Evolutionary conservation across 202 grass and related monocot genomes (phyloP).

Genomic region (Saccharum hybrid): DNA sequence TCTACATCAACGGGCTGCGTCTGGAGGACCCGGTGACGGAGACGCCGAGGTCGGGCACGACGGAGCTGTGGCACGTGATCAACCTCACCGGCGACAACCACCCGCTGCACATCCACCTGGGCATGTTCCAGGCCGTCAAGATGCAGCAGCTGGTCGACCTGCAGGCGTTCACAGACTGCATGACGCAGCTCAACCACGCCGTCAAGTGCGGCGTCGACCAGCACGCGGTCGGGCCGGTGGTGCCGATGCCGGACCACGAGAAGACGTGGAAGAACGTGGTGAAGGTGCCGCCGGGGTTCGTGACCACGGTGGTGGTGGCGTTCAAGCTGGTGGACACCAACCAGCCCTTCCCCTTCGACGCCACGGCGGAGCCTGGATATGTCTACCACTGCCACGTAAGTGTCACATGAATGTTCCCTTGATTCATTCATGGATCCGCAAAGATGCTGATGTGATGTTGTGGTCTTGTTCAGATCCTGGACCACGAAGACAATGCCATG

Average conservation of each 20-base stretch:
- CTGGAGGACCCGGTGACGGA: constrained; percentile 64
- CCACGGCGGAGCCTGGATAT: constrained; percentile 65
- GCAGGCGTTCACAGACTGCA: constrained; percentile 56
- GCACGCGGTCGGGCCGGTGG: constrained; percentile 29
- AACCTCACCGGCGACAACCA: constrained; percentile 82
- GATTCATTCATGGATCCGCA: background rate
- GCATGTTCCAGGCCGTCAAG: constrained; percentile 49
- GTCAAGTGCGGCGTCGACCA: constrained; percentile 42
- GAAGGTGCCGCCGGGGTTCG: constrained; percentile 55
- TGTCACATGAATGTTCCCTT: too few relatives aligned
- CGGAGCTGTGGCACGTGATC: constrained; percentile 72
- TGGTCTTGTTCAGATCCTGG: constrained; percentile 57
- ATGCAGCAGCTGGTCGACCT: constrained; percentile 49
- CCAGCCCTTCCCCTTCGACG: constrained; percentile 49
- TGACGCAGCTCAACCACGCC: constrained; percentile 60
- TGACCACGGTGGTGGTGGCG: constrained; percentile 57
- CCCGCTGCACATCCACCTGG: constrained; percentile 76
- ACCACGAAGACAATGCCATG: constrained; percentile 79
- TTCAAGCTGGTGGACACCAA: constrained; percentile 57
- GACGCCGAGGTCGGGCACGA: constrained; percentile 60
- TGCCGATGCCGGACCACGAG: constrained; percentile 60
- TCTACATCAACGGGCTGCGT: constrained; percentile 67
- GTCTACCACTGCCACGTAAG: constrained; percentile 83
- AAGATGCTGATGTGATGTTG: background rate
- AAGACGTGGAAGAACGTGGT: constrained; percentile 85